Evolutionary conservation across 2,329 filamentous ascomycete genomes (phyloP).

Genomic region (Pseudogymnoascus sp.): DNA sequence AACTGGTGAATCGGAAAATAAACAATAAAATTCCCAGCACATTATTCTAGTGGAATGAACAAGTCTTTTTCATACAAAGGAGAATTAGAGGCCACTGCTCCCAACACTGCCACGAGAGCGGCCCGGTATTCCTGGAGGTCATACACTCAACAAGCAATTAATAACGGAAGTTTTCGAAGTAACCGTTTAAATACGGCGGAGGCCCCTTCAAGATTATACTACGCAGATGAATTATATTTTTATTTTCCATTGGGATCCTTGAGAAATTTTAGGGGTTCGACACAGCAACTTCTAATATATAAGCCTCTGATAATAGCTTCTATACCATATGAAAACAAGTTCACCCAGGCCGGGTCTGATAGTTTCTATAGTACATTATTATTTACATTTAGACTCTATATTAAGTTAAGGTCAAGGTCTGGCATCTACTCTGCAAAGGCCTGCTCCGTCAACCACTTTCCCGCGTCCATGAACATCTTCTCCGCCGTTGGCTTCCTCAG

Average conservation of each 20-base stretch:
- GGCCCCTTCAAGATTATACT: not conserved
- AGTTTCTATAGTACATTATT: not conserved
- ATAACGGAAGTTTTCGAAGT: not conserved
- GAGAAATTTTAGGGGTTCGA: not conserved
- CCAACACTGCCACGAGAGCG: not conserved
- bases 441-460: not conserved
- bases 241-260: not conserved
- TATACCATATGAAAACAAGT: not conserved
- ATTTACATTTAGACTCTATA: not conserved
- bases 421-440: not conserved
- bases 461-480: slow-evolving; percentile 1
- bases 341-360: not conserved
- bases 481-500: not conserved
- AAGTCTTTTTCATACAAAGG: not conserved
- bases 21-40: not conserved
- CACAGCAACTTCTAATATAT: not conserved
- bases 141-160: not conserved
- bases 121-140: not conserved
- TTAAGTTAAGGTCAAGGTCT: not conserved
- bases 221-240: not conserved
- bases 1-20: not conserved
- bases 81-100: no score
- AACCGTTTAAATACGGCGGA: not conserved
- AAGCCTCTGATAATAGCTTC: not conserved
- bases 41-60: not conserved